A percentile compares a stretch with the other conserved stretches of the same genome.
Conservation (phyloP, 768 basidiomycete species). For the Trametes sanguinea region DNA sequence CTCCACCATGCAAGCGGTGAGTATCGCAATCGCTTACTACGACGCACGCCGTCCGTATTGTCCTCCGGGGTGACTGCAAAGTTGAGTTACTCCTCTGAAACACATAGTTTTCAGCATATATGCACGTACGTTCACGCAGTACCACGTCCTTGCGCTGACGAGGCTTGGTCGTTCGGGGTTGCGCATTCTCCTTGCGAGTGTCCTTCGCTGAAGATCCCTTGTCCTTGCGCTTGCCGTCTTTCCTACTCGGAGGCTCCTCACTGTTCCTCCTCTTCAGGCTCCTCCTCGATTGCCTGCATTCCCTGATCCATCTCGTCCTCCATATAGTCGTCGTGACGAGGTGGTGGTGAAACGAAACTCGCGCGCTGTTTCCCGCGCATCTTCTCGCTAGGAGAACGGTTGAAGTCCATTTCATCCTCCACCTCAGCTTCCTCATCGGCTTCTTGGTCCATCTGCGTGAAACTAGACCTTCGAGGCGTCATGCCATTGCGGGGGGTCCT, state of each 20-base stretch:
- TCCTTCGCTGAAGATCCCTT: constrained; percentile 31
- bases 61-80: constrained; percentile 31
- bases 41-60: constrained; percentile 55
- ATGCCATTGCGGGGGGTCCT: constrained; percentile 2
- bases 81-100: background rate
- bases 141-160: constrained; percentile 23
- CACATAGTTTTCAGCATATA: background rate
- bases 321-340: constrained; percentile 31
- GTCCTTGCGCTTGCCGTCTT: constrained; percentile 14
- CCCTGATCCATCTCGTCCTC: constrained; percentile 48
- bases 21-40: constrained; percentile 67
- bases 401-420: constrained; percentile 17
- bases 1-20: constrained; percentile 90
- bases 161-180: constrained; percentile 19
- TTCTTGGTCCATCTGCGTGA: constrained; percentile 52
- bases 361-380: constrained; percentile 33
- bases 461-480: constrained; percentile 35
- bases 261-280: constrained; percentile 34
- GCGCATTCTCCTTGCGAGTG: constrained; percentile 38
- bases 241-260: constrained; percentile 27
- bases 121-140: constrained; percentile 29
- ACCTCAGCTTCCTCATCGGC: constrained; percentile 39
- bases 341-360: constrained; percentile 36
- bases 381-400: constrained; percentile 20
- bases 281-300: constrained; percentile 31